Base-by-base conservation (phyloP, 495 filamentous ascomycete species). In the Penicilliopsis zonata region DNA sequence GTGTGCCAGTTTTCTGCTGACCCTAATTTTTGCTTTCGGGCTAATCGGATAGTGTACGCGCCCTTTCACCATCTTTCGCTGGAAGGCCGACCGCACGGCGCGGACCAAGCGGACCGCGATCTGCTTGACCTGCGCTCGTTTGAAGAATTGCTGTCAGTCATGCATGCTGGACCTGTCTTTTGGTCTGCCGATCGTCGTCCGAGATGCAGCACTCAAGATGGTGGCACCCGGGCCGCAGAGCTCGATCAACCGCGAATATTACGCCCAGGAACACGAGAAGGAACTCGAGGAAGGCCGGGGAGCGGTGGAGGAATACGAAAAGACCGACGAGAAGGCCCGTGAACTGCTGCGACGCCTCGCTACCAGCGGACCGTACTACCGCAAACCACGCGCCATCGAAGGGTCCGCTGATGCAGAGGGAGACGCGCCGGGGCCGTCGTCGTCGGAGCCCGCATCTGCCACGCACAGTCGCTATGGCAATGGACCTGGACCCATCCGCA, bases 111-210 rank as follows among this genome's bases (percentile, higher is more conserved):
- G 79, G 29, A 92, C 85, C 26, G 85, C 78, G 41, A 86, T 95
- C 50, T 95, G 86, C 55, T 72, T 95, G n/a, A 94, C 86, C 5
- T 95, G 86, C 61, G 85, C 85, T 9, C 82, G 86, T 14, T 67
- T 94, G 37, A 92, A 93, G 64, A 95, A 95, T 65, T 92, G 90
- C 63, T 98, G 90, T 54, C 90, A 98, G 61, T 94, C 82, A 57
- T 98, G 90, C 64, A 95, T 96, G 85, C 77, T 95, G 30, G 90
- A 98, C 70, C 63, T 98, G 35, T 82, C 80, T 13, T 96, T 94
- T 54, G 90, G 92, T 32, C 59, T 98, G 20, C 90, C 92, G 13
- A 93, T 95, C 46, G 76, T 80, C 27, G 79, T 98, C 29, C 76
- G 90, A 40, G 90, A 98, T 65, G 88, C 90, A n/a, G 90, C 90